Percentiles rank a stretch among this genome's conserved stretches.
Evolutionary conservation across 2,329 filamentous ascomycete genomes (phyloP).

Genomic region (Colletotrichum plurivorum): DNA sequence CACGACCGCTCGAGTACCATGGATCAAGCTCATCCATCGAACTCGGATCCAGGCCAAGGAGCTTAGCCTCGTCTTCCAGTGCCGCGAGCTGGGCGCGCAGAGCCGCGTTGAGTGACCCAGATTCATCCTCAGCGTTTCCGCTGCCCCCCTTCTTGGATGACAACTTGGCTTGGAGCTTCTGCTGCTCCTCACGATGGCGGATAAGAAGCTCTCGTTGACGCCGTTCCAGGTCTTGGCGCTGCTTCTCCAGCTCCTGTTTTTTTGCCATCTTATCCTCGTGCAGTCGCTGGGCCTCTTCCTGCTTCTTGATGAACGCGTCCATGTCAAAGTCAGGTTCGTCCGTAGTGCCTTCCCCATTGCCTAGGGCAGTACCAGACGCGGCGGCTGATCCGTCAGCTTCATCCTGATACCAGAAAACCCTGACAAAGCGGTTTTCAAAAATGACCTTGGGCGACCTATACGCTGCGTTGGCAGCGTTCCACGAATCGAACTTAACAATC

Average conservation of each 20-base stretch:
- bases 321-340: conserved; percentile 73
- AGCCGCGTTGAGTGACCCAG: conserved; percentile 62
- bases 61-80: conserved; percentile 80
- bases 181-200: conserved; percentile 76
- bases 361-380: conserved; percentile 36
- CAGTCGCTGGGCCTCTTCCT: conserved; percentile 79
- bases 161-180: conserved; percentile 73
- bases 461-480: conserved; percentile 77
- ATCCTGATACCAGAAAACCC: conserved; percentile 82
- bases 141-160: conserved; percentile 59
- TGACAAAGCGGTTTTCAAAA: conserved; percentile 89
- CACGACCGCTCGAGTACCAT: conserved; percentile 44
- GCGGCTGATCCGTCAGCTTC: conserved; percentile 55
- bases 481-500: conserved; percentile 77
- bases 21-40: conserved; percentile 59
- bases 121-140: conserved; percentile 39
- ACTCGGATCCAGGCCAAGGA: conserved; percentile 76
- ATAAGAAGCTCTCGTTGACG: conserved; percentile 73
- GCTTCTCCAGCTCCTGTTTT: conserved; percentile 73
- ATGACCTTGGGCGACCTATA: conserved; percentile 84
- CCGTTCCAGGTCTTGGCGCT: conserved; percentile 75
- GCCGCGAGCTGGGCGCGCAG: conserved; percentile 80
- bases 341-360: conserved; percentile 16
- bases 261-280: conserved; percentile 77
- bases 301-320: conserved; percentile 77